Conservation (phyloP, 108 stramenopile genomes). For the Nannochloropsis gaditana region DNA sequence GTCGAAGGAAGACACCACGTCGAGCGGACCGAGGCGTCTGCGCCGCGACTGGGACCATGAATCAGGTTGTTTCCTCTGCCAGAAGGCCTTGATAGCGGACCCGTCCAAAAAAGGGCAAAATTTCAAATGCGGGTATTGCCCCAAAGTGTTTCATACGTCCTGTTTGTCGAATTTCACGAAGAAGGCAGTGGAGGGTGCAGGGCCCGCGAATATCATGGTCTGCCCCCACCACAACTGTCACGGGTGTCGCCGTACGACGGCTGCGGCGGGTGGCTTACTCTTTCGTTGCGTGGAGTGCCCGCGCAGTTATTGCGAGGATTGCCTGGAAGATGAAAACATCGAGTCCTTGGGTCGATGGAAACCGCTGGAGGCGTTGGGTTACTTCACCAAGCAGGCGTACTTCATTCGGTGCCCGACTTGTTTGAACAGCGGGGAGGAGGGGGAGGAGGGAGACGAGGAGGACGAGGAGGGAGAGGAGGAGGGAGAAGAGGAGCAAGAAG, state of each 20-base stretch:
- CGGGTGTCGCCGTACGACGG: slow-evolving; percentile 57
- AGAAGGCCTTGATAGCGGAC: not conserved
- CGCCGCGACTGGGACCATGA: slow-evolving; percentile 25
- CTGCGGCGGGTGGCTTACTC: slow-evolving; percentile 67
- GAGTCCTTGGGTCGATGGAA: slow-evolving; percentile 32
- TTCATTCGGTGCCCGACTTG: slow-evolving; percentile 43
- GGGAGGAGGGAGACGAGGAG: not conserved
- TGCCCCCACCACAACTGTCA: slow-evolving; percentile 75
- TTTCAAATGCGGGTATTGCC: slow-evolving; percentile 28
- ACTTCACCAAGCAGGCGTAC: slow-evolving; percentile 42
- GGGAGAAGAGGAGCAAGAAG: slow-evolving; percentile 21
- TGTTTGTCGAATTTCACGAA: slow-evolving; percentile 30
- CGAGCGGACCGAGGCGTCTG: not conserved
- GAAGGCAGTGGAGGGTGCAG: slow-evolving; percentile 1
- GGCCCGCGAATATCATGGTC: slow-evolving; percentile 39
- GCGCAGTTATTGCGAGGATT: slow-evolving; percentile 71
- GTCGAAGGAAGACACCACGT: slow-evolving; percentile 18
- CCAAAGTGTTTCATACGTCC: slow-evolving; percentile 26
- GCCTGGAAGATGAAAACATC: slow-evolving; percentile 59
- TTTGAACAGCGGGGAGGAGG: slow-evolving; percentile 22
- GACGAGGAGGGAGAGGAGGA: slow-evolving; percentile 23
- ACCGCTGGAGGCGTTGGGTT: slow-evolving; percentile 42
- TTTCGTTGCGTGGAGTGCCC: slow-evolving; percentile 72
- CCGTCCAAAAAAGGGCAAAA: not conserved
- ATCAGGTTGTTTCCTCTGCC: slow-evolving; percentile 23